Evolutionary conservation across 2,329 filamentous ascomycete species (phyloP).

Genomic region (Dactylellina cionopaga): DNA sequence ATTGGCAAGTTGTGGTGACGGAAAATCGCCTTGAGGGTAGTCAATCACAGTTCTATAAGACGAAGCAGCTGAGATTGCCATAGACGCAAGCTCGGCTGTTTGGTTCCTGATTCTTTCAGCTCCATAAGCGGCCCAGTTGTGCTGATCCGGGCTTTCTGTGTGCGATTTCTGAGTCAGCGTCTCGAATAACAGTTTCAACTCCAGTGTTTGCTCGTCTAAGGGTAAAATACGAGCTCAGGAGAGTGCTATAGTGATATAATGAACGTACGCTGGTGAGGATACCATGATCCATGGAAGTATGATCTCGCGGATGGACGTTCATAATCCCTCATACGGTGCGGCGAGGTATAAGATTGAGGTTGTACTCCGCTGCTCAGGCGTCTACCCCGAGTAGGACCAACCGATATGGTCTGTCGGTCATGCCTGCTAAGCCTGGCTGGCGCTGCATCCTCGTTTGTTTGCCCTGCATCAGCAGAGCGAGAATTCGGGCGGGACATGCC

Average conservation of each 20-base stretch:
- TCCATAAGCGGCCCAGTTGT: conserved; percentile 74
- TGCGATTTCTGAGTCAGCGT: conserved; percentile 1
- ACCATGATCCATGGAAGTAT: conserved; percentile 52
- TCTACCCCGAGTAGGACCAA: conserved; percentile 36
- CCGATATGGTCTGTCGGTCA: conserved; percentile 25
- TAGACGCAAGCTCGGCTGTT: conserved; percentile 85
- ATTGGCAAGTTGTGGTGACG: neutral
- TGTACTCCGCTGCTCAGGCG: neutral
- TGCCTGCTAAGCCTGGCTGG: neutral
- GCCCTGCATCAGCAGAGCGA: conserved; percentile 4
- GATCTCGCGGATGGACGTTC: conserved; percentile 45
- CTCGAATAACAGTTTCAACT: neutral
- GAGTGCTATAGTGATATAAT: neutral
- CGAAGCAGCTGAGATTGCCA: conserved; percentile 74
- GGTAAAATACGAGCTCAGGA: neutral
- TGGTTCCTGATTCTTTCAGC: conserved; percentile 81
- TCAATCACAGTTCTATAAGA: conserved; percentile 58
- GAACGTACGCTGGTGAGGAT: conserved; percentile 44
- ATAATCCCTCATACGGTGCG: conserved; percentile 41
- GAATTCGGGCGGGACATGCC: conserved; percentile 32
- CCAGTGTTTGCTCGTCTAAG: neutral
- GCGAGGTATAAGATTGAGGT: conserved; percentile 31
- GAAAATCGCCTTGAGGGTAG: conserved; percentile 50
- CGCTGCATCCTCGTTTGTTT: neutral
- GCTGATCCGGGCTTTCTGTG: conserved; percentile 45